Base-by-base conservation (phyloP, 192 early-diverging fungal species). In the Podila epigama region DNA sequence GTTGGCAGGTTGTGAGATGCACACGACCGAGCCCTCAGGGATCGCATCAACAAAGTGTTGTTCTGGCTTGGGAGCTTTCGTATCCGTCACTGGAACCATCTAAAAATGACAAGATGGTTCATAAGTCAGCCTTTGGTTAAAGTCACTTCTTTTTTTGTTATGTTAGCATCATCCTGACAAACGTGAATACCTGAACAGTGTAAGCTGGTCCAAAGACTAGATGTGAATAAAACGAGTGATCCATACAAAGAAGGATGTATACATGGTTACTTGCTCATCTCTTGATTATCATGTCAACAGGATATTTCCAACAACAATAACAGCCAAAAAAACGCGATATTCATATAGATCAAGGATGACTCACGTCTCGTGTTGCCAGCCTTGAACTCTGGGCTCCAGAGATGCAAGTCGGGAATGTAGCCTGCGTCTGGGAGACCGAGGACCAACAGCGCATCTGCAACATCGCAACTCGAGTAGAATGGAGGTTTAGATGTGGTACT, bases 201-300 rank as follows among this genome's bases (percentile, higher is more conserved):
- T 79, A 89, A n/a, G 84, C 87, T 50, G 85, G 82, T 0, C 87
- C 87, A 73, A 89, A 70, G 51, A 86, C 79, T 79, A 58, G 44
- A 39, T 3, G 12, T 13, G 5, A 11, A 48, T 18, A 2, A 44
- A 40, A 29, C 22, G 20, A 35, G 15, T 35, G 34, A 42, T 22
- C 36, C 9, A 29, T 0, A 39, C 34, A 2, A 51, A 33, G 41
- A 41, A 33, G 29, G 18, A n/a, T n/a, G n/a, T n/a, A n/a, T n/a
- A n/a, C 22, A 31, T 0, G 16, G n/a, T 34, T 51, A 33, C n/a
- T n/a, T n/a, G n/a, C n/a, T n/a, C n/a, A n/a, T n/a, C n/a, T n/a
- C n/a, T n/a, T n/a, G n/a, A n/a, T n/a, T n/a, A n/a, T n/a, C n/a
- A n/a, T n/a, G n/a, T n/a, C n/a, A n/a, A n/a, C n/a, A n/a, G n/a